Evolutionary conservation across 768 basidiomycete species (phyloP), one percentile per base, ranked within the genome.

Genomic region (Chalciporus sphaerocephalus): DNA sequence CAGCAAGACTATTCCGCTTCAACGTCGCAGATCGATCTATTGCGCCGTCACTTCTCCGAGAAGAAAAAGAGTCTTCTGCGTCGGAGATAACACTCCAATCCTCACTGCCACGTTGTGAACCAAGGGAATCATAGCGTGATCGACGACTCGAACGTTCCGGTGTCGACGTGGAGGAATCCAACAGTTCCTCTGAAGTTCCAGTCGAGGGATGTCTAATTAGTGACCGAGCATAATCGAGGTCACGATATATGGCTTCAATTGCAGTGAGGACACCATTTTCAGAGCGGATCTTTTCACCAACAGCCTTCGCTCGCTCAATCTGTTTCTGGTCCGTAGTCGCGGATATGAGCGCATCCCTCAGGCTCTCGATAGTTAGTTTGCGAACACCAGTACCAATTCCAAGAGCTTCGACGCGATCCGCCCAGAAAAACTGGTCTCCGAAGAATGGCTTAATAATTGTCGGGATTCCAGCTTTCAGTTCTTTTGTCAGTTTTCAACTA

Each of bases 371-470:
- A 10, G 88, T 92, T 44, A 98, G 73, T 65, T 94, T 95, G 55
- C 89, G 80, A 40, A 99, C 84, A 41, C 86, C 81, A 23, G 83
- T 76, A 36, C 95, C 96, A 39, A 98, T 81, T 28, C 94, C 94
- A 33, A 99, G 76, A 2, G 93, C 92, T 65, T 96, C 92, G n/a
- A 97, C 92, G 22, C 95, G 85, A 65, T 99, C 92, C 3, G 92
- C 91, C 92, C 92, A 98, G 69, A 97, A 95, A 64, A 87, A 91
- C 58, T 97, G 94, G 64, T 97, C 94, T 2, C 96, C 95, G 57
- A 98, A 99, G 78, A 98, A 99, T 0, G 96, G 95, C 52, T 84
- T 85, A 62, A 98, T 92, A 57, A 99, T 87, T 1, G 94, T 98
- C 1, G 96, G 95, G 42, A 92, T 87, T 7, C 92, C 92, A 48